Conservation (phyloP, 345 rosid species). For the Salix dunnii region DNA sequence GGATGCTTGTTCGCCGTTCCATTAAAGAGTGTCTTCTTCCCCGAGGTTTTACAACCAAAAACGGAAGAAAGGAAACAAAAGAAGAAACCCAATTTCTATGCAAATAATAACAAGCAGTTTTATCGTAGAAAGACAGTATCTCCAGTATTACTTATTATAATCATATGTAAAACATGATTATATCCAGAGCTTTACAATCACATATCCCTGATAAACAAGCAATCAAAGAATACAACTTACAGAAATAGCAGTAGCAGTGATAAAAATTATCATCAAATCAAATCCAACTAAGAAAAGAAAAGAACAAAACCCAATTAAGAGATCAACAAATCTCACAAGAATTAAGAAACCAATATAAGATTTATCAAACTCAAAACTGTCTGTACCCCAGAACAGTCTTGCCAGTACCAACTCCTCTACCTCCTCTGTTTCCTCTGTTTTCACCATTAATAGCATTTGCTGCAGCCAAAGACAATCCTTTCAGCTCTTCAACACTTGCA, state of each 20-base stretch:
- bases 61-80: neutral
- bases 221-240: neutral
- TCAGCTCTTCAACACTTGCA: conserved; percentile 59
- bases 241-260: neutral
- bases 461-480: conserved; percentile 51
- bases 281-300: neutral
- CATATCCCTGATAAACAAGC: neutral
- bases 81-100: neutral
- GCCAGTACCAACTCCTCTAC: conserved; percentile 20
- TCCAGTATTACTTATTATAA: neutral
- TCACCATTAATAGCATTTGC: conserved; percentile 51
- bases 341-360: neutral
- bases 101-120: neutral
- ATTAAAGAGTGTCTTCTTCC: neutral
- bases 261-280: neutral
- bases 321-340: conserved; percentile 4
- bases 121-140: neutral
- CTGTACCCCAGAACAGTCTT: conserved; percentile 47
- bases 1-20: neutral
- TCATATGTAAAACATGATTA: conserved; percentile 18
- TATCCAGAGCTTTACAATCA: conserved; percentile 16
- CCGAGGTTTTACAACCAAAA: neutral
- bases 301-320: neutral
- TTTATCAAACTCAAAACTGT: conserved; percentile 27
- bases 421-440: conserved; percentile 33